Evolutionary conservation across 2,329 filamentous ascomycete species (phyloP).

Genomic region (Orbilia javanica): DNA sequence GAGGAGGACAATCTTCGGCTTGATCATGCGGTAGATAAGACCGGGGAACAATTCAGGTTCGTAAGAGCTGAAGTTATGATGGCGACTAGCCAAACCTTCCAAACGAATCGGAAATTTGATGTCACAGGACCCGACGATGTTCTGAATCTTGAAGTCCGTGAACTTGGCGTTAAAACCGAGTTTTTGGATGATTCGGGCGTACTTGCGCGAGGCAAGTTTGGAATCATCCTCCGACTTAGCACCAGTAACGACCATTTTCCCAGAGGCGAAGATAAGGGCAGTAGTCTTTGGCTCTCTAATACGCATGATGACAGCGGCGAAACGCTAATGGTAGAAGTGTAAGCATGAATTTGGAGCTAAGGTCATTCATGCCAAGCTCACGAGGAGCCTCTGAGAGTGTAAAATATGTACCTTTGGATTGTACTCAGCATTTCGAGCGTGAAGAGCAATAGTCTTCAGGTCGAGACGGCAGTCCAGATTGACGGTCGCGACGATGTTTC

Average conservation of each 20-base stretch:
- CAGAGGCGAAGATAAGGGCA: slow-evolving; percentile 95
- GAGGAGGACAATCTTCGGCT: slow-evolving; percentile 97
- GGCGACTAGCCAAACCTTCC: slow-evolving; percentile 92
- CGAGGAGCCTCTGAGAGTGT: slow-evolving; percentile 63
- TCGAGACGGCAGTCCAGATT: slow-evolving; percentile 97
- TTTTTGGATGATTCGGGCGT: slow-evolving; percentile 99
- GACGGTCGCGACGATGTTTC: slow-evolving; percentile 99
- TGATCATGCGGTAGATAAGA: slow-evolving; percentile 99
- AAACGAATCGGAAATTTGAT: slow-evolving; percentile 99
- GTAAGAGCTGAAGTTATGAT: slow-evolving; percentile 99
- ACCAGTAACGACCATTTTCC: slow-evolving; percentile 99
- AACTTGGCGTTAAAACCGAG: slow-evolving; percentile 99
- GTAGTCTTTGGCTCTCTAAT: slow-evolving; percentile 99
- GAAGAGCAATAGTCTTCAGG: slow-evolving; percentile 97
- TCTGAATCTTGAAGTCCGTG: slow-evolving; percentile 99
- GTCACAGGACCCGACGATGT: slow-evolving; percentile 98
- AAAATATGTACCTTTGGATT: slow-evolving; percentile 86
- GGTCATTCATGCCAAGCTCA: slow-evolving; percentile 57
- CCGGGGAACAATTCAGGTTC: slow-evolving; percentile 98
- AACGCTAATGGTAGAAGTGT: slow-evolving; percentile 75
- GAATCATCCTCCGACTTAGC: slow-evolving; percentile 98
- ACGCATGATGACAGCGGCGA: slow-evolving; percentile 99
- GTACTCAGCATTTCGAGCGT: slow-evolving; percentile 98
- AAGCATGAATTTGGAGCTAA: slow-evolving; percentile 63
- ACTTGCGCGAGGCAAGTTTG: slow-evolving; percentile 96